Base-by-base conservation (phyloP, 768 basidiomycete species). In the Cyclocybe aegerita region DNA sequence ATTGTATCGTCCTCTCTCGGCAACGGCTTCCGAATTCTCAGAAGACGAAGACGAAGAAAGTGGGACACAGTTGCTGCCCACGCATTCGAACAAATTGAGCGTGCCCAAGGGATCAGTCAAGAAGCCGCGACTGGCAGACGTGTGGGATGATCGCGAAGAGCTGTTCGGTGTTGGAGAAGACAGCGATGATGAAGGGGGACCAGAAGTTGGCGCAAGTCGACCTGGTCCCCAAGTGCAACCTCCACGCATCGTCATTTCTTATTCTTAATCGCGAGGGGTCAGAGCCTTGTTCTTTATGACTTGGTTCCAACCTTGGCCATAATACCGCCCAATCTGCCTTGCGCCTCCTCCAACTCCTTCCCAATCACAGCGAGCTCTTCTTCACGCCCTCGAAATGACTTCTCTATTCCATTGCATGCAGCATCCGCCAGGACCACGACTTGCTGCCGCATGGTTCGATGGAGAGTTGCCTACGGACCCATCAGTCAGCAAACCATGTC, bases 101-200 rank as follows among this genome's bases (percentile, higher is more conserved):
- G 31, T 53, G 7, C 43, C 60, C 14, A 53, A 46, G 32, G 42
- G 57, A 56, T 16, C 34, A 11, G 41, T 46, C 58, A 63, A 52
- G 70, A 70, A 54, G 62, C 56, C 61, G 66, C 60, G 50, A 56
- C 55, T 88, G 39, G 73, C 75, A 11, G 76, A 88, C 63, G 82
- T 86, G 39, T 91, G 88, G 88, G 85, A 90, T 54, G 86, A 87
- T 57, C 78, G 82, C 23, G 89, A 92, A 66, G 87, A 90, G 48
- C 54, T 87, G 32, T 89, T 91, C 63, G 82, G 75, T 38, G 73
- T 88, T 45, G 88, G 83, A 4, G 80, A 76, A 8, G 81, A 82
- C 52, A 82, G 81, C 57, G 83, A 85, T 43, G 72, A 78, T 14
- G 85, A 88, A 50, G 70, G 71, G 40, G 53, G 64, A 32, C 50